Conservation (phyloP, 257 asterid species). For the Ehretia macrophylla region DNA sequence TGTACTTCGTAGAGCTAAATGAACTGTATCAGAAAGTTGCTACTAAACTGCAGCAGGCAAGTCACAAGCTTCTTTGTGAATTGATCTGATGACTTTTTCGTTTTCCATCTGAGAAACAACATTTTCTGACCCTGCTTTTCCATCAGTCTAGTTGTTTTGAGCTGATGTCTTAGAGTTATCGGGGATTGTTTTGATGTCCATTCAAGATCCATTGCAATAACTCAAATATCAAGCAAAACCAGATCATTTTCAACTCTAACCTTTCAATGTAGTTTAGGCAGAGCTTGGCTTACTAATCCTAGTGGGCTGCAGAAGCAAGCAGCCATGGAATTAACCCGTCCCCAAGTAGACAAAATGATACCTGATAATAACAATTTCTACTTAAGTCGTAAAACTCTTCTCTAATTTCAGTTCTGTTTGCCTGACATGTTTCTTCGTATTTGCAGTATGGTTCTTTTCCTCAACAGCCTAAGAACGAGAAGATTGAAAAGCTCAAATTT, state of each 20-base stretch:
- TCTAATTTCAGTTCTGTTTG: slow-evolving; percentile 7
- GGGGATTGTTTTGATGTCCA: not conserved
- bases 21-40: slow-evolving; percentile 73
- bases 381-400: not conserved
- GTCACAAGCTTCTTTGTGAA: slow-evolving; percentile 4
- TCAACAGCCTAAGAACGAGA: slow-evolving; percentile 72
- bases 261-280: not conserved
- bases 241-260: not conserved
- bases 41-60: slow-evolving; percentile 73
- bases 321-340: no score
- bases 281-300: no score
- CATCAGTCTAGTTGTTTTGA: not conserved
- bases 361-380: not conserved
- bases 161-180: not conserved
- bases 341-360: no score
- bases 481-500: slow-evolving; percentile 64
- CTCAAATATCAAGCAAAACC: not conserved
- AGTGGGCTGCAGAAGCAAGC: no score
- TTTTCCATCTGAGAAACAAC: not conserved
- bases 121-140: not conserved
- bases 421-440: slow-evolving; percentile 11
- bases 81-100: not conserved
- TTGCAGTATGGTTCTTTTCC: slow-evolving; percentile 80
- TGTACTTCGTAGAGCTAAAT: slow-evolving; percentile 62
- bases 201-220: not conserved